Percentiles rank a stretch among this genome's conserved stretches.
These are phyloP conservation scores for Fraxinus greggii DNA, from an alignment of 305 asterid species.

Conservation along the genomic window DNA sequence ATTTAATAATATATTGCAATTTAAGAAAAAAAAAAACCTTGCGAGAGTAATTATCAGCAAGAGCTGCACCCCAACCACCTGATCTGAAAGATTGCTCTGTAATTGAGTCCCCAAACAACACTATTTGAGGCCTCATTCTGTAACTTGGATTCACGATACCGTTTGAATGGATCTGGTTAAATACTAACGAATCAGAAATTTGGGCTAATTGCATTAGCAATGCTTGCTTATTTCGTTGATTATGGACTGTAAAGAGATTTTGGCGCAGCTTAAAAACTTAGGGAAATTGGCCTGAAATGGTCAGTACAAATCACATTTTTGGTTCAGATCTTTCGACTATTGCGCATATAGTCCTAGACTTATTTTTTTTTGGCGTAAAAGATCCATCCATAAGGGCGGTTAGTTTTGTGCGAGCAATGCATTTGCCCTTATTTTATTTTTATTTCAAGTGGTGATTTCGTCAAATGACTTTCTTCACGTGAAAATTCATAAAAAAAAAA, in stretches of 20 bases:
- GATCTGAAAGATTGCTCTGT: slow-evolving; percentile 71
- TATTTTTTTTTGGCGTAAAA: neutral
- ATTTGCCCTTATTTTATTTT: neutral
- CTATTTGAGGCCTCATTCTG: slow-evolving; percentile 72
- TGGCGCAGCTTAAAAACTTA: neutral
- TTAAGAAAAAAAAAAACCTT: slow-evolving; percentile 37
- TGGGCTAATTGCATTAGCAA: neutral
- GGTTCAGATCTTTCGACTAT: neutral
- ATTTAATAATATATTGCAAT: neutral
- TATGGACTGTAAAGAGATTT: neutral
- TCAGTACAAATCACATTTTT: neutral
- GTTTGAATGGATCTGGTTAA: neutral
- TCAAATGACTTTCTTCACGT: neutral
- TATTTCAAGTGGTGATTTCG: neutral
- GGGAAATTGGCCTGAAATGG: neutral
- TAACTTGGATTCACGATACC: neutral
- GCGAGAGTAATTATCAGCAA: slow-evolving; percentile 72
- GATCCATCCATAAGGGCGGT: neutral
- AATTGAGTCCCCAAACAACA: slow-evolving; percentile 84
- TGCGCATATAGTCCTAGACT: neutral
- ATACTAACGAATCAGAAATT: neutral
- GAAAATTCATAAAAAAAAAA: no score
- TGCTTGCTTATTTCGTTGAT: neutral
- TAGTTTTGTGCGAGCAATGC: no score
- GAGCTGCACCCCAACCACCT: slow-evolving; percentile 92